A percentile compares a stretch with the other conserved stretches of the same genome.
phyloP scores from a whole-genome alignment of 1,284 basidiomycete species.

The Malassezia japonica region DNA sequence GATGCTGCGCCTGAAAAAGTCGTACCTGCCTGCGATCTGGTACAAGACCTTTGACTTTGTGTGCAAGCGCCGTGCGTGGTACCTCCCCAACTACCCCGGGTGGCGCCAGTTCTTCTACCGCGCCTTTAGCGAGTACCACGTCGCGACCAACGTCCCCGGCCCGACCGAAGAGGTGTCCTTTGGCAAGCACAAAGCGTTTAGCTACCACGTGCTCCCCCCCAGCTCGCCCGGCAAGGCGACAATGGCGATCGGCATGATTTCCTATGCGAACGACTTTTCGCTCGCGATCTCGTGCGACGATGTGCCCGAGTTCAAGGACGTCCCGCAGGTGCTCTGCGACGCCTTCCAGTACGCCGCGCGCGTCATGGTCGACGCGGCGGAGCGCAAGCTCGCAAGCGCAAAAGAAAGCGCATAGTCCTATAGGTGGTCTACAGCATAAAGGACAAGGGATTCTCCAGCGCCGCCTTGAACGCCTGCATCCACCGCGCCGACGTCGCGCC shows the following conservation, averaged over 20 bases:
- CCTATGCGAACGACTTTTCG: conserved; percentile 41
- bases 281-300: conserved; percentile 46
- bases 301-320: conserved; percentile 34
- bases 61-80: conserved; percentile 30
- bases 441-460: conserved; percentile 81
- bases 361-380: conserved; percentile 37
- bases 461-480: conserved; percentile 85
- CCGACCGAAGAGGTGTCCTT: conserved; percentile 42
- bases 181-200: conserved; percentile 40
- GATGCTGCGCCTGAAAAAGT: conserved; percentile 42
- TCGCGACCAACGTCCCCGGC: conserved; percentile 45
- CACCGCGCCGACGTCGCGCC: conserved; percentile 54
- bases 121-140: conserved; percentile 43
- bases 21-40: conserved; percentile 36
- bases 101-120: conserved; percentile 37
- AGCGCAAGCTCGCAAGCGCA: conserved; percentile 16
- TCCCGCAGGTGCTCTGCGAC: conserved; percentile 36
- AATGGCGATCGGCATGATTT: conserved; percentile 46
- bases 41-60: conserved; percentile 29
- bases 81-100: conserved; percentile 39
- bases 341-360: conserved; percentile 38
- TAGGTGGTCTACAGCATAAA: conserved; percentile 30
- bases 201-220: conserved; percentile 45
- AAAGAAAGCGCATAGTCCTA: conserved; percentile 5
- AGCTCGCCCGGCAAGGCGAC: conserved; percentile 43